Percentiles rank a stretch among this genome's conserved stretches.
These are phyloP conservation scores for Hypoxylon sp. DNA, from an alignment of 2,329 filamentous ascomycete genomes.

Conservation along the genomic window DNA sequence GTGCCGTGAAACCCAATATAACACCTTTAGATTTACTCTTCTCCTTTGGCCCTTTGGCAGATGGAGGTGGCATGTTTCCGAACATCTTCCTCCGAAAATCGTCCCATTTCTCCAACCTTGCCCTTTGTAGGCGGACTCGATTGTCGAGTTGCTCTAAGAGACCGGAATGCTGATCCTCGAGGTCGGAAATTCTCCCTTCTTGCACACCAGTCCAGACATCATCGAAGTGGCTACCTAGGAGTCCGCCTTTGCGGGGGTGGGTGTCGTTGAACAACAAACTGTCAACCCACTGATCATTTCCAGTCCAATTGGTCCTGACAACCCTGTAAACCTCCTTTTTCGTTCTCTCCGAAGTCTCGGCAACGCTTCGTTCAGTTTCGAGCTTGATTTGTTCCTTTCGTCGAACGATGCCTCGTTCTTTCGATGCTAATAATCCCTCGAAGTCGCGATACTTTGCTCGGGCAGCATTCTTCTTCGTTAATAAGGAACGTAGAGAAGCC, in stretches of 20 bases:
- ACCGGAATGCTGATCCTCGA: slow-evolving; percentile 67
- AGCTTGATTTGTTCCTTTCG: slow-evolving; percentile 65
- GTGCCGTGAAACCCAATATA: slow-evolving; percentile 68
- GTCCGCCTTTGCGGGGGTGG: slow-evolving; percentile 68
- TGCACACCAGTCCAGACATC: slow-evolving; percentile 79
- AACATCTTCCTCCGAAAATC: slow-evolving; percentile 71
- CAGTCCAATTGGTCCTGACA: slow-evolving; percentile 82
- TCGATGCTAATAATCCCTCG: slow-evolving; percentile 73
- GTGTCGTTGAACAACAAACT: slow-evolving; percentile 78
- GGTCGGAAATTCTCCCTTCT: slow-evolving; percentile 68
- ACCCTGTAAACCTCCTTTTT: slow-evolving; percentile 70
- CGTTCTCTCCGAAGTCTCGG: slow-evolving; percentile 60
- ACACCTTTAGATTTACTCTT: slow-evolving; percentile 59
- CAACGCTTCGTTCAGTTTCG: slow-evolving; percentile 45
- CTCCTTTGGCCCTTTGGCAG: slow-evolving; percentile 45
- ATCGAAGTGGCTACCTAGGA: slow-evolving; percentile 78
- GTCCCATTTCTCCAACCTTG: slow-evolving; percentile 80
- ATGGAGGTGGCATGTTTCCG: slow-evolving; percentile 52
- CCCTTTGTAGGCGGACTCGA: slow-evolving; percentile 76
- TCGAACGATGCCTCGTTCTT: slow-evolving; percentile 70
- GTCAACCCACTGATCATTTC: slow-evolving; percentile 81
- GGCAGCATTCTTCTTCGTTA: slow-evolving; percentile 73
- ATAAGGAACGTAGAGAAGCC: slow-evolving; percentile 71
- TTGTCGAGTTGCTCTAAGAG: slow-evolving; percentile 80
- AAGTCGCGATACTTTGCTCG: slow-evolving; percentile 75